Base-by-base conservation (phyloP, 345 rosid species). In the Corchorus capsularis region DNA sequence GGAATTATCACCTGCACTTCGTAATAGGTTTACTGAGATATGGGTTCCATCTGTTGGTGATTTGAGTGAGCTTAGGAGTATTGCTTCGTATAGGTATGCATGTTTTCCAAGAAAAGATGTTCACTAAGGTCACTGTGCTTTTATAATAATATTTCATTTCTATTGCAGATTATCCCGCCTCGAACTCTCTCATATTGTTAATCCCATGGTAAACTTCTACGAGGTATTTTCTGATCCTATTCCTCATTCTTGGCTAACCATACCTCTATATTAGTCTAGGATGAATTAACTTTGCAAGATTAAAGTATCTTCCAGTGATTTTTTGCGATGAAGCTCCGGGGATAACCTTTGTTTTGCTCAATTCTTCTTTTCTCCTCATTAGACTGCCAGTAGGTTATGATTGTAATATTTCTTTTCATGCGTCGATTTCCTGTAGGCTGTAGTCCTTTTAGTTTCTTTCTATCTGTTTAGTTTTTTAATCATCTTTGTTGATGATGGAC, bases 1-100 rank as follows among this genome's bases (percentile, higher is more conserved):
- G 88, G 99, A 95, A 85, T 85, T 93, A 73, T 93, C 98, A 71
- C 98, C 98, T 50, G 99, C 99, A 54, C 96, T 95, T 67, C 97
- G 97, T 62, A 95, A 93, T 83, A 87, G 99, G 71, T 95, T 95
- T 76, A 95, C 99, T 20, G 99, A 95, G 90, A 93, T 95, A 82
- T 95, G 99, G 99, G 98, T 95, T 39, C 94, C 98, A 55, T 79
- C 93, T 77, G 91, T 95, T 75, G 71, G 78, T 71, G 90, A 90
- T 76, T 55, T 83, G 12, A 80, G 73, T 75, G 99, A 95, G 79
- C 96, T 95, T 73, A 86, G 79, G 87, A 87, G 78, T 82, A 95
- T 95, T 83, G 92, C 95, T 55, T 75, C 47, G 53, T 82, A 83
- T 53, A 88, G 97, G 97, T 94, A 82, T 73, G 81, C 66, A 60